These are phyloP conservation scores for Berberis vulgaris DNA, from an alignment of 164 flowering plant genomes.

Conservation along the genomic window DNA sequence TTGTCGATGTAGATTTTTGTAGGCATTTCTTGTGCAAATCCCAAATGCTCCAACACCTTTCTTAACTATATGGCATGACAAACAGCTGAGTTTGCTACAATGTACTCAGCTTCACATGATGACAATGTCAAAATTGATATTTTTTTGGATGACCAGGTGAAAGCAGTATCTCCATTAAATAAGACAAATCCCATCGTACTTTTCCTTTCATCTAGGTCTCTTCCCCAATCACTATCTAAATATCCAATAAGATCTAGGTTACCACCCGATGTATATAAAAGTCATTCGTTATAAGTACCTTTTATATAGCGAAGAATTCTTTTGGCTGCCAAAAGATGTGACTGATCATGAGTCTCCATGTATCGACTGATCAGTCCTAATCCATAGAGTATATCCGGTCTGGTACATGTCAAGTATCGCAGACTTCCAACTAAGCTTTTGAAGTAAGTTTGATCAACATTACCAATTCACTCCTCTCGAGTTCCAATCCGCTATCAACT, in stretches of 20 bases:
- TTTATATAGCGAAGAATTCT: slow-evolving; percentile 3
- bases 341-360: not conserved
- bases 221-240: slow-evolving; percentile 1
- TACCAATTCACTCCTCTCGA: no score
- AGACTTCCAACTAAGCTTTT: slow-evolving; percentile 8
- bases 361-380: slow-evolving; percentile 3
- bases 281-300: not conserved
- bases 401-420: slow-evolving; percentile 6
- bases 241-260: not conserved
- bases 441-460: not conserved
- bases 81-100: not conserved
- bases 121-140: not conserved
- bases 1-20: slow-evolving; percentile 4
- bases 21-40: not conserved
- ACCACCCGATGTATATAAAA: not conserved
- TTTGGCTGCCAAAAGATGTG: not conserved
- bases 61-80: slow-evolving; percentile 1
- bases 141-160: slow-evolving; percentile 2
- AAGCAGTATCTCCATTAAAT: not conserved
- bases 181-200: slow-evolving; percentile 3
- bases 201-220: not conserved
- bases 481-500: not conserved
- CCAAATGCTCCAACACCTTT: not conserved
- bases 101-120: slow-evolving; percentile 1
- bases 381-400: not conserved